Evolutionary conservation across 169 alveolate genomes (phyloP), one percentile per base, ranked within the genome.

Genomic region (Cryptosporidium meleagridis): DNA sequence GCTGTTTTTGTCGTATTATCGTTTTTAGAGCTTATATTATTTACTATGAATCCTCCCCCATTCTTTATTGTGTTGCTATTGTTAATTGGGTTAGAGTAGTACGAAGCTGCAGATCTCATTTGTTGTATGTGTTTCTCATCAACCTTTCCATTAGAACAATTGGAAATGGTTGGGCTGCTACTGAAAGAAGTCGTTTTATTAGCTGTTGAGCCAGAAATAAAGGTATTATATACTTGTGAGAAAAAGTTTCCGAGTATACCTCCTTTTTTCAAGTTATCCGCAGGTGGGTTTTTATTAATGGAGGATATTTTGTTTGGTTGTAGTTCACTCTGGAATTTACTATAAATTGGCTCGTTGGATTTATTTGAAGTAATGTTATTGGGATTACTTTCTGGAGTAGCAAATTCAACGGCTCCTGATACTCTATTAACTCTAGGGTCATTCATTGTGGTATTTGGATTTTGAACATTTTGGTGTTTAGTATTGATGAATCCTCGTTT

Each of bases 401-500:
- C 14, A 8, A 14, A 45, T 5, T 44, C 65, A 10, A 18, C 18
- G 1, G 39, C 31, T 7, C n/a, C 51, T 7, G 51, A 8, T 16
- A 18, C n/a, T 33, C 37, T 58, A 14, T 73, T 59, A 16, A 12
- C 53, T 14, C 1, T 12, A 26, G 35, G 21, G 58, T 21, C 6
- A 39, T 37, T 59, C 23, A 29, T 21, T n/a, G 21, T 31, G 10
- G 33, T 21, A 21, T 14, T 31, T 33, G 72, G 44, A 16, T 26
- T 8, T 37, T 65, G 72, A 29, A 29, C 52, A 31, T 31, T 26
- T 10, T 73, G 86, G 55, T 16, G 0, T 21, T 73, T 73, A 29
- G 41, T 86, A 53, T 59, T 75, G 33, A 87, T 87, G 3, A 86
- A 53, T 37, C 91, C 95, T 73, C 94, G 94, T 69, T 95, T 96